Base-by-base conservation (phyloP, 2,329 filamentous ascomycete genomes). In the Aspergillus sp. region DNA sequence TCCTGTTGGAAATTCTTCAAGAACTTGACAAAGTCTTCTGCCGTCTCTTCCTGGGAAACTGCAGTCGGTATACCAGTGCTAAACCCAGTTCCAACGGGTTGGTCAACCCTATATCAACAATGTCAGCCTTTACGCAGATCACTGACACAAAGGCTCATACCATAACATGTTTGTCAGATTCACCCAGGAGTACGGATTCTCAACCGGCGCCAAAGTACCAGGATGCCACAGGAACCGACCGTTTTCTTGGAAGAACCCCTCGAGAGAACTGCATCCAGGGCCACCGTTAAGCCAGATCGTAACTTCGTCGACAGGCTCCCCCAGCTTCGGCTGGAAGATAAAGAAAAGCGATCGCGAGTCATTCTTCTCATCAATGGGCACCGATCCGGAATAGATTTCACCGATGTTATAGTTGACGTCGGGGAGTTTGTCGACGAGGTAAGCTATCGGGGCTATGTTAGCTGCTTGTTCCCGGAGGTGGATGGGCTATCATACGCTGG, bases 131-230 rank as follows among this genome's bases (percentile, higher is more conserved):
- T 11, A 11, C 8, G 5, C 11, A 43, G 17, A 17, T 21, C 11
- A 23, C 40, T 7, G 1, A 1, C 40, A 40, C 15, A 23, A 21
- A 17, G 9, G 15, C n/a, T 11, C 48, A 8, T 90, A 81, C 84
- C 87, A 95, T 47, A 95, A 77, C 66, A 93, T 84, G 71, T 93
- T 91, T 53, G 89, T 90, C 37, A 93, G 74, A 51, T 88, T 88
- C 59, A 84, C 84, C 89, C 89, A 93, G n/a, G 83, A 83, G 77
- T 87, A 92, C 0, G 83, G 81, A 68, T 92, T 92, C 45, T 78
- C 75, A 0, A 86, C 79, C 0, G 89, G 89, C 17, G 80, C 79
- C 55, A 80, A 83, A 1, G 88, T 93, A 35, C 90, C 90, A 12
- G 84, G 80, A 68, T 88, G 84, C 87, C 88, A 90, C 5, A 82